A percentile compares a stretch with the other conserved stretches of the same genome.
phyloP scores from a whole-genome alignment of 2,329 filamentous ascomycete genomes.

The Mariannaea sp. region DNA sequence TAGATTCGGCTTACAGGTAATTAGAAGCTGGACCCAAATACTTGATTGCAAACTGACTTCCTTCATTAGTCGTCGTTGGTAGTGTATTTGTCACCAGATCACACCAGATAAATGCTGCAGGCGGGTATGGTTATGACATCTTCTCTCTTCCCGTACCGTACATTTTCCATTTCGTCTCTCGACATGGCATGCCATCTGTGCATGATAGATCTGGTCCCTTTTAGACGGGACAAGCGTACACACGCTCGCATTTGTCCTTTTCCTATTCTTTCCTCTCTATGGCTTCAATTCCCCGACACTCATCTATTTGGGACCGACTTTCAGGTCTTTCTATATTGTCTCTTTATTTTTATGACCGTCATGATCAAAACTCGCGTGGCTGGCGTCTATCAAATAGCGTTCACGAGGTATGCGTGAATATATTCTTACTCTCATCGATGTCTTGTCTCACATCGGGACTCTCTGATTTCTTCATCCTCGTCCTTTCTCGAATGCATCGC shows the following conservation, averaged over 20 bases:
- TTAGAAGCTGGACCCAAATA: neutral
- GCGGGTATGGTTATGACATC: conserved; percentile 16
- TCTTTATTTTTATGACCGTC: conserved; percentile 32
- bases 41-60: conserved; percentile 18
- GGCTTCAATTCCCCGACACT: conserved; percentile 11
- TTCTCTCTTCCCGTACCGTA: conserved; percentile 18
- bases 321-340: conserved; percentile 28
- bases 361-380: conserved; percentile 38
- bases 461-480: conserved; percentile 11
- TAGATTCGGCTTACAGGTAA: conserved; percentile 48
- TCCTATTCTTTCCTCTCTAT: conserved; percentile 4
- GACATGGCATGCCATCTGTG: conserved; percentile 13
- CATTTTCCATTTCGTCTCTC: conserved; percentile 19
- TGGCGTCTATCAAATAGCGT: conserved; percentile 38
- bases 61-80: conserved; percentile 45
- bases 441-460: conserved; percentile 16
- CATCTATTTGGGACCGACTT: conserved; percentile 29
- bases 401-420: conserved; percentile 44
- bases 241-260: conserved; percentile 8
- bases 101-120: conserved; percentile 1
- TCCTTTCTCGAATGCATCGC: neutral
- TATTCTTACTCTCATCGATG: conserved; percentile 32
- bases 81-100: conserved; percentile 4
- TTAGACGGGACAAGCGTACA: neutral
- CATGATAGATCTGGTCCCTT: conserved; percentile 21